These are phyloP conservation scores for Secale cereale DNA, from an alignment of 176 grass and related monocot genomes.

Conservation along the genomic window DNA sequence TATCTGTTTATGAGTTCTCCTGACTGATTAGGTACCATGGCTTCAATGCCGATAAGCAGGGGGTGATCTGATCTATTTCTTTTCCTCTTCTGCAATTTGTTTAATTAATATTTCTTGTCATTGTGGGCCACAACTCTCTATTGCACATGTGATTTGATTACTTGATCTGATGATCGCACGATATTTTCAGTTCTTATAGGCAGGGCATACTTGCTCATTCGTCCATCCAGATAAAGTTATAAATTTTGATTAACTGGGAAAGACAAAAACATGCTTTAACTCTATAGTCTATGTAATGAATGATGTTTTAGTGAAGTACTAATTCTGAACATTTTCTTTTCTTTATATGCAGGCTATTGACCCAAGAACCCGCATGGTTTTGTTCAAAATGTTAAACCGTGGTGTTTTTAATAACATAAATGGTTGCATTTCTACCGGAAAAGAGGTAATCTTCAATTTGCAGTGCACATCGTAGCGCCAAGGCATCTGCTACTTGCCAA, in stretches of 20 bases:
- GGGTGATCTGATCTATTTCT: not conserved
- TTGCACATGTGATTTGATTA: not conserved
- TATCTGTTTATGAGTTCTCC: not conserved
- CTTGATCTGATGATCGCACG: not conserved
- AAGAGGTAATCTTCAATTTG: constrained; percentile 57
- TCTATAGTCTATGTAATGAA: too few relatives aligned
- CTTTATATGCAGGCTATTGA: constrained; percentile 80
- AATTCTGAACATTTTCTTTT: too few relatives aligned
- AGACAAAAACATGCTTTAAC: too few relatives aligned
- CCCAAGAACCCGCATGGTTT: constrained; percentile 90
- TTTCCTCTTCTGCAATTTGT: not conserved
- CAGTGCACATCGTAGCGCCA: not conserved
- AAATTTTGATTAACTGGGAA: too few relatives aligned
- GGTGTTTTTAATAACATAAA: constrained; percentile 86
- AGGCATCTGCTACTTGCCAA: not conserved
- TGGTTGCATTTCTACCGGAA: constrained; percentile 98
- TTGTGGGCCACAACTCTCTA: not conserved
- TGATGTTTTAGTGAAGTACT: too few relatives aligned
- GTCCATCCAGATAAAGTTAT: not conserved
- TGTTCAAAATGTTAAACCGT: constrained; percentile 96
- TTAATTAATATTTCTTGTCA: not conserved
- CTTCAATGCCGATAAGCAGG: not conserved
- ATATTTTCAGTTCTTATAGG: not conserved
- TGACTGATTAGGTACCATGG: not conserved
- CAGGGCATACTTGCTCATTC: not conserved